Percentiles rank a stretch among this genome's conserved stretches.
phyloP scores from a whole-genome alignment of 305 asterid species.

The Fraxinus xanthoxyloides region DNA sequence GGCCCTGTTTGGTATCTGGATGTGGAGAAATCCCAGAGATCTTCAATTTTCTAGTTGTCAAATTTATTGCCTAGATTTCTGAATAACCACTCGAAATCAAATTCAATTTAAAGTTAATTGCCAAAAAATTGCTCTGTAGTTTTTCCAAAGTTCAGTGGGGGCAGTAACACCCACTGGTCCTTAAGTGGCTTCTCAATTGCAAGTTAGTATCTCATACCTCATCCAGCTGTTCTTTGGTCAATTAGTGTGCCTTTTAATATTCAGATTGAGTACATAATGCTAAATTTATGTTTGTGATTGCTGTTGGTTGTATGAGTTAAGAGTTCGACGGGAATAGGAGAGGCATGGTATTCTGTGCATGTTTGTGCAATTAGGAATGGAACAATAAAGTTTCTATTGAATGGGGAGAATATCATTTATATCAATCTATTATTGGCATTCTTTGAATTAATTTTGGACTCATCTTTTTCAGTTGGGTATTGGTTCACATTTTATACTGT shows the following conservation, averaged over 20 bases:
- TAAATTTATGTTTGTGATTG: neutral
- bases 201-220: neutral
- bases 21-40: constrained; percentile 70
- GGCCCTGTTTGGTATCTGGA: constrained; percentile 71
- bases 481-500: neutral
- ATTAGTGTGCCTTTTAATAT: neutral
- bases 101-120: neutral
- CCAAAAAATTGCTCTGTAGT: neutral
- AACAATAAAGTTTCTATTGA: neutral
- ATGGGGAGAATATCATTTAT: neutral
- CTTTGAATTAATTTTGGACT: neutral
- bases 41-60: constrained; percentile 35
- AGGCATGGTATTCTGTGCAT: neutral
- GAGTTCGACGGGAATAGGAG: neutral
- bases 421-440: neutral
- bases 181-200: neutral
- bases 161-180: neutral
- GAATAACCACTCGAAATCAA: constrained; percentile 33
- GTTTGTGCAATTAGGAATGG: neutral
- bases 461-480: neutral
- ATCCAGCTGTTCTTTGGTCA: neutral
- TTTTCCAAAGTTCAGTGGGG: neutral
- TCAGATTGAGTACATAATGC: neutral
- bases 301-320: neutral
- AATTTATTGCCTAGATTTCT: constrained; percentile 65